Base-by-base conservation (phyloP, 345 rosid species). In the Melaleuca alternifolia region DNA sequence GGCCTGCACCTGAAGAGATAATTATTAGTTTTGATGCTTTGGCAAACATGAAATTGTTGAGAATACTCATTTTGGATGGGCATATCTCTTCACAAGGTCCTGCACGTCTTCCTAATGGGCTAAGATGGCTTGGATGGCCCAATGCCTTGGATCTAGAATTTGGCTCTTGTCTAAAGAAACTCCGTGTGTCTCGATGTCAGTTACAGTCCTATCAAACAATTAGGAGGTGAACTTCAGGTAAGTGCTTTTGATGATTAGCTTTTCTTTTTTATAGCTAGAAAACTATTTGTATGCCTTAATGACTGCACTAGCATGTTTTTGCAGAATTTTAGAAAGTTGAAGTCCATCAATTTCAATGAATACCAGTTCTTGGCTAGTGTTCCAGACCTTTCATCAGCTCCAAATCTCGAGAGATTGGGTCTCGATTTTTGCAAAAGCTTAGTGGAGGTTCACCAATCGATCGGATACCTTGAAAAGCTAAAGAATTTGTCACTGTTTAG, bases 401-500 rank as follows among this genome's bases (percentile, higher is more conserved):
- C n/a, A 56, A 56, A 56, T 56, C 61, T 56, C 12, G n/a, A 56
- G n/a, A 9, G 12, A 5, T 56, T 56, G 61, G 1, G 1, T 3
- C n/a, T 56, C 5, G 5, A 4, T 56, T 0, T 0, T 2, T 56
- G 61, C n/a, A 4, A 14, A 23, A 23, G 61, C 6, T 56, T 56
- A n/a, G n/a, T 23, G 12, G 61, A 56, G n/a, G 61, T 56, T 23
- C 61, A 56, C 12, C 61, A 10, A 56, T 56, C 61, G 2, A n/a
- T 56, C 6, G 61, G 61, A 6, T 56, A 56, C 5, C 61, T 56
- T 23, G 61, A 56, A 11, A 56, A 56, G n/a, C 24, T 56, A 23
- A 56, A 3, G 4, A 0, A 3, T 23, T 56, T 56, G 61, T 23
- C 12, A 2, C 61, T 56, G 24, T 0, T 0, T 0, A 3, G 2